Evolutionary conservation across 208 protist genomes (phyloP).

Genomic region (Naegleria lovaniensis): DNA sequence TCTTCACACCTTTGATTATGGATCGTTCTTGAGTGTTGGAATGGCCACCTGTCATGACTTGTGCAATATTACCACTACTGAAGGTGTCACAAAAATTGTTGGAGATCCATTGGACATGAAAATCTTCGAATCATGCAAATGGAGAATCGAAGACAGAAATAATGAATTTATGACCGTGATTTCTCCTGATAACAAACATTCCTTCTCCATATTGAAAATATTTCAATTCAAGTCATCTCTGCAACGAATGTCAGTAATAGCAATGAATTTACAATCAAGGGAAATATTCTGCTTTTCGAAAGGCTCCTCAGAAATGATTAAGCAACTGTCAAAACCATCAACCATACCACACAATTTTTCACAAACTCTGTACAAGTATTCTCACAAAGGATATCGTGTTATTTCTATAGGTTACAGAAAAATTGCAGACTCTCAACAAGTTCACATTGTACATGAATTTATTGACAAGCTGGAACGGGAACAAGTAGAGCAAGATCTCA

Average conservation of each 20-base stretch:
- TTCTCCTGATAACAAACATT: background rate
- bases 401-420: constrained; percentile 86
- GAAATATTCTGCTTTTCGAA: constrained; percentile 24
- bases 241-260: constrained; percentile 19
- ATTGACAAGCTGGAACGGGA: constrained; percentile 40
- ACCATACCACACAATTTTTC: background rate
- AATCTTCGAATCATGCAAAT: constrained; percentile 27
- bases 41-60: constrained; percentile 29
- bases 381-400: constrained; percentile 85
- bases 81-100: constrained; percentile 14
- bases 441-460: background rate
- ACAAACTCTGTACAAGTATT: constrained; percentile 65
- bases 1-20: too few species aligned
- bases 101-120: constrained; percentile 44
- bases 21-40: background rate
- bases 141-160: background rate
- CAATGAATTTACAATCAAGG: background rate
- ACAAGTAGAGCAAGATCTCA: constrained; percentile 53
- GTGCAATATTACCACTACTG: background rate
- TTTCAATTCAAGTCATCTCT: constrained; percentile 11
- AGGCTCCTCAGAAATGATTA: constrained; percentile 30
- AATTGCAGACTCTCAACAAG: background rate
- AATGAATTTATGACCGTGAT: background rate
- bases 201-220: background rate
- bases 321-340: background rate